phyloP scores from a whole-genome alignment of 768 basidiomycete species.

The Crassisporium funariophilum region DNA sequence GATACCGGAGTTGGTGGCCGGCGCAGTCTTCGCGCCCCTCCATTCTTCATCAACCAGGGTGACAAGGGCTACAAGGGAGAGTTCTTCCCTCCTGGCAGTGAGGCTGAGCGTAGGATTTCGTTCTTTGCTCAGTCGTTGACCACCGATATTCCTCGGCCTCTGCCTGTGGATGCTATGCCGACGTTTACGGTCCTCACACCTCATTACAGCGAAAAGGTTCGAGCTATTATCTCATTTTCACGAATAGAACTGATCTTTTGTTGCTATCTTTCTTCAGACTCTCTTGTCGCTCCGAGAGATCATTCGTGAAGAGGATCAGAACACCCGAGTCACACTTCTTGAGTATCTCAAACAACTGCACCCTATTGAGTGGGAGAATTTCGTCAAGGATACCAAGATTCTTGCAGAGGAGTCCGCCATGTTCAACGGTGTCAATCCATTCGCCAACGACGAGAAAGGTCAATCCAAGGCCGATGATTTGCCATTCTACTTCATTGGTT shows the following conservation, averaged over 20 bases:
- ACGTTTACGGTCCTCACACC: slow-evolving; percentile 98
- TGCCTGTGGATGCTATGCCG: slow-evolving; percentile 99
- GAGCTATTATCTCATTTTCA: slow-evolving; percentile 15
- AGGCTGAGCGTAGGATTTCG: slow-evolving; percentile 96
- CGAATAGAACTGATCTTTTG: too few relatives aligned
- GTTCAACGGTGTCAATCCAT: slow-evolving; percentile 75
- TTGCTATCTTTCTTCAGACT: slow-evolving; percentile 52
- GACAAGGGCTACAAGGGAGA: slow-evolving; percentile 79
- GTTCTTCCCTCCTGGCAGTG: slow-evolving; percentile 94
- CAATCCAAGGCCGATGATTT: slow-evolving; percentile 86
- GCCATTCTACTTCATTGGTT: slow-evolving; percentile 97
- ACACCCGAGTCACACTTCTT: slow-evolving; percentile 93
- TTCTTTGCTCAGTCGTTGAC: slow-evolving; percentile 99
- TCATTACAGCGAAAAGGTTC: slow-evolving; percentile 96
- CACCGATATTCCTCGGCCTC: slow-evolving; percentile 88
- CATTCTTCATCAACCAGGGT: slow-evolving; percentile 96
- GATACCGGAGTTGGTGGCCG: slow-evolving; percentile 79
- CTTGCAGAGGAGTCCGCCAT: slow-evolving; percentile 92
- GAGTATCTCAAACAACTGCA: slow-evolving; percentile 99
- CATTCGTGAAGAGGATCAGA: slow-evolving; percentile 97
- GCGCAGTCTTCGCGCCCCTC: slow-evolving; percentile 90
- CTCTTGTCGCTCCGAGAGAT: slow-evolving; percentile 95
- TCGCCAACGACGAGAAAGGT: slow-evolving; percentile 77
- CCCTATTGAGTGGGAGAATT: slow-evolving; percentile 98
- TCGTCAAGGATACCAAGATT: slow-evolving; percentile 99